Conservation (phyloP, 2,329 filamentous ascomycete species). For the Parastagonospora nodorum region DNA sequence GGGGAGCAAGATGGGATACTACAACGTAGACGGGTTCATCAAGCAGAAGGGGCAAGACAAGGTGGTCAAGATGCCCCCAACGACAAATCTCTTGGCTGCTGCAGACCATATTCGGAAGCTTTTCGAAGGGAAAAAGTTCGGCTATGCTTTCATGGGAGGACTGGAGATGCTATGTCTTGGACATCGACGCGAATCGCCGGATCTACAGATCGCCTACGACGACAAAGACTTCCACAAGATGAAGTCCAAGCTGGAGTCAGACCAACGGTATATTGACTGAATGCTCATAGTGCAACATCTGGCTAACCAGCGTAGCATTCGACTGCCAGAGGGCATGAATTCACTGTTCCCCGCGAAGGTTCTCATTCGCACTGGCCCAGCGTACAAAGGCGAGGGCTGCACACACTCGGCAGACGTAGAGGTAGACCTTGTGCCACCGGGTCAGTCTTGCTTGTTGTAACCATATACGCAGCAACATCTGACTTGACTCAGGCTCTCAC, state of each 20-base stretch:
- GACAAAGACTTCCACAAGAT: conserved; percentile 36
- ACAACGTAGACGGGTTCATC: conserved; percentile 31
- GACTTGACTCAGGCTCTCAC: conserved; percentile 23
- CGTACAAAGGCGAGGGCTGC: conserved; percentile 33
- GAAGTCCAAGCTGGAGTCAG: conserved; percentile 31
- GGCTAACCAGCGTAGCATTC: conserved; percentile 30
- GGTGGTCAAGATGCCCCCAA: conserved; percentile 22
- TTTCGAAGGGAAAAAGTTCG: conserved; percentile 39
- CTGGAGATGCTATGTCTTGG: conserved; percentile 41
- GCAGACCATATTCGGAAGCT: conserved; percentile 32
- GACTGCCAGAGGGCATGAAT: conserved; percentile 36
- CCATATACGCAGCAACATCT: conserved; percentile 1
- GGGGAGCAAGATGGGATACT: conserved; percentile 25
- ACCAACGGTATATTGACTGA: conserved; percentile 27
- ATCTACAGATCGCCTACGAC: conserved; percentile 42
- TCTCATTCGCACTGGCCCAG: conserved; percentile 39
- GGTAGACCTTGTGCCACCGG: conserved; percentile 37
- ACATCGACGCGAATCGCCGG: conserved; percentile 34
- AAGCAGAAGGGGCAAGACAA: conserved; percentile 26
- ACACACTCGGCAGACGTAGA: conserved; percentile 33
- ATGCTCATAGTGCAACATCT: too few relatives aligned
- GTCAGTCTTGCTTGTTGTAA: conserved; percentile 13
- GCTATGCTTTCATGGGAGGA: conserved; percentile 37
- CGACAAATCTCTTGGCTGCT: conserved; percentile 35
- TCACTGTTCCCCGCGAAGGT: conserved; percentile 36